A percentile compares a stretch with the other conserved stretches of the same genome.
Conservation (phyloP, 148 eudicot genomes). For the Cornus kousa region DNA sequence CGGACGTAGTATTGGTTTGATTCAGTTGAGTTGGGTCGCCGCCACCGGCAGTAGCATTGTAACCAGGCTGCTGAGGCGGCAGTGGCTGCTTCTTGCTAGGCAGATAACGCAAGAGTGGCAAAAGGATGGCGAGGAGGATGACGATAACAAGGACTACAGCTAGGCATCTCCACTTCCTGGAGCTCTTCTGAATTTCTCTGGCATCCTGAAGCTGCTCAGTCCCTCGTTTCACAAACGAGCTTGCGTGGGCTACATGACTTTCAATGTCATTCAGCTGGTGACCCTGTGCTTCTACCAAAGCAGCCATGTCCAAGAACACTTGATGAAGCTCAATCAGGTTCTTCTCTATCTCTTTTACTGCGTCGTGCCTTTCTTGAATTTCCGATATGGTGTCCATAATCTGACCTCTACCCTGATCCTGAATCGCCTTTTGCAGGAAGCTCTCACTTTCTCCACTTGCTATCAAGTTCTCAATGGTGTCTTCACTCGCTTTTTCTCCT, state of each 20-base stretch:
- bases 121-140: background rate
- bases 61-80: too few relatives aligned
- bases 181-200: constrained; percentile 14
- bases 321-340: constrained; percentile 8
- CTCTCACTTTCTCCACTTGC: background rate
- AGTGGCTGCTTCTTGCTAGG: background rate
- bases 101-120: background rate
- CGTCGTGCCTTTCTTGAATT: constrained; percentile 4
- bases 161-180: constrained; percentile 21
- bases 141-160: background rate
- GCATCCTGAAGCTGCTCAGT: constrained; percentile 22
- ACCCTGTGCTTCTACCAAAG: constrained; percentile 26
- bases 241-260: constrained; percentile 24
- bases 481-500: constrained; percentile 25
- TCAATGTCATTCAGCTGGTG: constrained; percentile 20
- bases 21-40: too few relatives aligned
- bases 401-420: constrained; percentile 5
- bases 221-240: constrained; percentile 26
- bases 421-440: constrained; percentile 12
- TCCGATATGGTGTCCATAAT: constrained; percentile 5
- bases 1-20: too few relatives aligned
- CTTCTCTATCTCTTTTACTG: constrained; percentile 6
- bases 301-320: constrained; percentile 27
- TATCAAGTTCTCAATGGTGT: constrained; percentile 17
- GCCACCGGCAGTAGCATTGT: too few relatives aligned